A percentile compares a stretch with the other conserved stretches of the same genome.
These are phyloP conservation scores for Tilletia horrida DNA, from an alignment of 1,284 basidiomycete genomes.

Conservation along the genomic window DNA sequence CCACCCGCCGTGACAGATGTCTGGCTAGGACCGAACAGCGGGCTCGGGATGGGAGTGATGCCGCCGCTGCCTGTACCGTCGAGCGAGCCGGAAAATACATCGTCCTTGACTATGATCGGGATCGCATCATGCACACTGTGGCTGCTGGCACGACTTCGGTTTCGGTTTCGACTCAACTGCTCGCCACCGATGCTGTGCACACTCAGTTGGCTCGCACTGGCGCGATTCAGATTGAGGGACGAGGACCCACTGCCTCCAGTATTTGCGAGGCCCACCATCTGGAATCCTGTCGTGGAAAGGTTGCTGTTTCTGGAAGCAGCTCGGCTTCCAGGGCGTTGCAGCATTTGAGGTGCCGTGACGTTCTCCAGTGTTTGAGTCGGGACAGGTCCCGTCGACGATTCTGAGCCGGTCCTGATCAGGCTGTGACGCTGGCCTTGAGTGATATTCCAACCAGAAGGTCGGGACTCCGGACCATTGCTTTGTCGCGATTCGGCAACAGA, in stretches of 20 bases:
- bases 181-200: conserved; percentile 13
- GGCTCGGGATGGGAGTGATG: not conserved
- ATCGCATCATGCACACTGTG: conserved; percentile 43
- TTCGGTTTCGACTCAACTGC: not conserved
- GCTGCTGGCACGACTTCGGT: conserved; percentile 40
- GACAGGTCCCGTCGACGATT: not conserved
- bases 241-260: not conserved
- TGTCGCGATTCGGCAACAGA: too few species aligned
- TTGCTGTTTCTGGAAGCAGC: conserved; percentile 7
- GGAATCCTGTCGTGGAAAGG: not conserved
- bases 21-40: not conserved
- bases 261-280: not conserved
- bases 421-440: too few species aligned
- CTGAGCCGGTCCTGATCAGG: too few species aligned
- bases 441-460: too few species aligned
- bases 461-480: too few species aligned
- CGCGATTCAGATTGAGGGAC: not conserved
- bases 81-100: conserved; percentile 41
- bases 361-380: not conserved
- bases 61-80: not conserved
- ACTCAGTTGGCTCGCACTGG: conserved; percentile 9
- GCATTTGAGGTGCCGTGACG: not conserved
- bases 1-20: not conserved
- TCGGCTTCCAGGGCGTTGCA: not conserved
- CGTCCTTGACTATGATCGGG: conserved; percentile 38